Base-by-base conservation (phyloP, 2,329 filamentous ascomycete genomes). In the Blastomyces percursus region DNA sequence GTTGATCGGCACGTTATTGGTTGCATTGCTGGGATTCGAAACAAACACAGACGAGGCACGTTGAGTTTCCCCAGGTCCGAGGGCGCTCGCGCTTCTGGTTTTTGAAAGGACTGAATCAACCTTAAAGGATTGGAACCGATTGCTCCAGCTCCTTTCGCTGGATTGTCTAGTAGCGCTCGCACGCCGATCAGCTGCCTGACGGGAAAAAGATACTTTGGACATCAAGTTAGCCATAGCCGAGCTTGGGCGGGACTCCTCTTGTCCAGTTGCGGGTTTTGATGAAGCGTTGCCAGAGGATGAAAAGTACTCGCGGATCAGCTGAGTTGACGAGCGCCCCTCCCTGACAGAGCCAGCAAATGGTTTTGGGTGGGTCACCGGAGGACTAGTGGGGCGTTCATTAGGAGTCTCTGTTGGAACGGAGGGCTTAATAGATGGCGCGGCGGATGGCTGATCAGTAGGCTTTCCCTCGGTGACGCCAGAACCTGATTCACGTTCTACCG, bases 301-400 rank as follows among this genome's bases (percentile, higher is more conserved):
- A 30, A 48, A 52, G 46, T 50, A 52, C 21, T 60, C 59, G 30
- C 59, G 59, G 30, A 51, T 51, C 9, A 44, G 8, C 44, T 60
- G 57, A 54, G 30, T 35, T n/a, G 51, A 54, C 30, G 51, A 35
- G 19, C 51, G 51, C 16, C 12, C 14, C 30, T 54, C 51, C 19
- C 8, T 54, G 30, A 35, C 30, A 54, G 51, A n/a, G 4, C 6
- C n/a, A 54, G 51, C 30, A 19, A 32, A 35, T 4, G n/a, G 51
- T 4, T 14, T 27, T 54, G 27, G 8, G 30, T 19, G 51, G 27
- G 16, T 16, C 30, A 1, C 30, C 2, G 27, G 51, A 12, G 51
- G 51, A 54, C 51, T 54, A 30, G 30, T 35, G 19, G 30, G 30
- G 8, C 16, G 51, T n/a, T 35, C 16, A 54, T 6, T 54, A 35